phyloP scores from a whole-genome alignment of 495 filamentous ascomycete genomes.

The Lophiostoma macrostomum region DNA sequence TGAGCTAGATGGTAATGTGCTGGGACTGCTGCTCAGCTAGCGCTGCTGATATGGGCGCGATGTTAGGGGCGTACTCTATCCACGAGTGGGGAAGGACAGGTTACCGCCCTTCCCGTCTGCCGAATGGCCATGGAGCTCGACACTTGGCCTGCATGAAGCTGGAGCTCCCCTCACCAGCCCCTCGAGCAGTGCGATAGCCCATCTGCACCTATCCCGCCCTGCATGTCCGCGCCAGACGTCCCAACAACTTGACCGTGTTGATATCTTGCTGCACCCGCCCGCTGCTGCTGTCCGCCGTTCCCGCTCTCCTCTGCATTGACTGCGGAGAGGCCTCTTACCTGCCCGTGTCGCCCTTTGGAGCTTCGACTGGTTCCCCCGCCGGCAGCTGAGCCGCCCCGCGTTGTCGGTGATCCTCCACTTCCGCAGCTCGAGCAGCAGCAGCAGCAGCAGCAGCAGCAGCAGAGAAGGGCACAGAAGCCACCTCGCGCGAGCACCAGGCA shows the following conservation, averaged over 20 bases:
- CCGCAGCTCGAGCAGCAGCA: background rate
- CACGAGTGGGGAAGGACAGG: no score
- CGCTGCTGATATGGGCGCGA: no score
- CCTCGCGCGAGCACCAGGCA: conserved; percentile 9
- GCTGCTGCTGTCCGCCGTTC: background rate
- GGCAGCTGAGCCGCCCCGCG: background rate
- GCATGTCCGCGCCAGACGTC: background rate
- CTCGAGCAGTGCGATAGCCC: background rate
- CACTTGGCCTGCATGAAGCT: background rate
- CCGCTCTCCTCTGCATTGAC: conserved; percentile 17
- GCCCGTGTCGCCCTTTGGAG: background rate
- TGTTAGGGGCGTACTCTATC: no score
- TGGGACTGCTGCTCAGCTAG: no score
- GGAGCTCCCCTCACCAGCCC: conserved; percentile 1
- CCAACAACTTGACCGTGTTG: background rate
- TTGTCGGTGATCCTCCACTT: background rate
- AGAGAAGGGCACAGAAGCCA: conserved; percentile 10
- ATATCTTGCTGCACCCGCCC: background rate
- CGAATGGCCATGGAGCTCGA: no score
- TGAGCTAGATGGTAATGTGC: no score
- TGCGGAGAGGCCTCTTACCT: conserved; percentile 14
- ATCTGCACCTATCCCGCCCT: no score
- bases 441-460: background rate
- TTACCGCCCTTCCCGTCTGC: no score
- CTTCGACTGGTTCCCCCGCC: background rate